A percentile compares a stretch with the other conserved stretches of the same genome.
phyloP scores from a whole-genome alignment of 2,329 filamentous ascomycete species.

The Arthroderma sp. region DNA sequence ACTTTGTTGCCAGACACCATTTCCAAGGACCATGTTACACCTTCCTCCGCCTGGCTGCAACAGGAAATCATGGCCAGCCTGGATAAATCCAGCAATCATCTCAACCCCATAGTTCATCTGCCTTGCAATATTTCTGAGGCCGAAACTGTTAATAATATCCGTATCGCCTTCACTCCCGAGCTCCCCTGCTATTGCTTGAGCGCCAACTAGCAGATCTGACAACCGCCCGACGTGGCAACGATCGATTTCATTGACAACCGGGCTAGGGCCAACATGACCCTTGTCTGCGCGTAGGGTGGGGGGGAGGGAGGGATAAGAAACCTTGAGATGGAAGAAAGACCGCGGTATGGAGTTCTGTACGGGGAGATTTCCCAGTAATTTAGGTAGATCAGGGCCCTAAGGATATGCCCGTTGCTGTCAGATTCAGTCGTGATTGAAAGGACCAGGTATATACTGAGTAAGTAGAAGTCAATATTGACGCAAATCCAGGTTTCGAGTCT shows the following conservation, averaged over 20 bases:
- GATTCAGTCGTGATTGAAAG: constrained; percentile 3
- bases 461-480: neutral
- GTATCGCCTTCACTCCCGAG: neutral
- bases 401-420: constrained; percentile 4
- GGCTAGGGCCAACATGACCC: constrained; percentile 2
- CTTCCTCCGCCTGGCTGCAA: neutral
- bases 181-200: neutral
- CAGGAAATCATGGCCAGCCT: neutral
- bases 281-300: neutral
- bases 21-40: neutral
- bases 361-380: neutral
- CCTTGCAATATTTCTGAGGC: too few species aligned
- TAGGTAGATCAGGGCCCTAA: constrained; percentile 1
- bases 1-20: neutral
- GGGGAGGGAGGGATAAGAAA: neutral
- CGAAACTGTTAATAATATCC: too few species aligned
- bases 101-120: neutral
- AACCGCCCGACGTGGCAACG: constrained; percentile 1
- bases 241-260: constrained; percentile 1
- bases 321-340: neutral
- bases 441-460: neutral
- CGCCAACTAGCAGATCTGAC: constrained; percentile 1
- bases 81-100: neutral
- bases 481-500: neutral
- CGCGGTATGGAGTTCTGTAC: neutral